Evolutionary conservation across 108 stramenopile species (phyloP).

Genomic region (Pseudonitzschia multiseries): DNA sequence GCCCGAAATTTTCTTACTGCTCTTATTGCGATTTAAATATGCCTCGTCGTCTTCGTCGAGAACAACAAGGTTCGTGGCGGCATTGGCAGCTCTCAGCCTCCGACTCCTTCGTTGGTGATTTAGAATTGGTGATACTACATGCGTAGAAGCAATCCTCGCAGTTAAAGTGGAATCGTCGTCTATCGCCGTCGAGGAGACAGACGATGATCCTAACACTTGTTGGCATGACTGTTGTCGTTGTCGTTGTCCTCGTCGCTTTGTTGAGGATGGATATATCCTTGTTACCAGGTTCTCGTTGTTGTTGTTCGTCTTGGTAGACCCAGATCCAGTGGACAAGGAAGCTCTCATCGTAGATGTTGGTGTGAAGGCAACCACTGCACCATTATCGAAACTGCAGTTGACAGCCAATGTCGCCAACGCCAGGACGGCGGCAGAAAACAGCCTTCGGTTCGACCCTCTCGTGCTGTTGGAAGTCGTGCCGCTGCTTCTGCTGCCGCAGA

Average conservation of each 20-base stretch:
- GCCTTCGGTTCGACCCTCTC: neutral
- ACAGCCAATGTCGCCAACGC: constrained; percentile 1
- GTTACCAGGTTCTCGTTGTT: neutral
- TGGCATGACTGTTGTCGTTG: no score
- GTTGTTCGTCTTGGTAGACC: neutral
- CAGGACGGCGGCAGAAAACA: constrained; percentile 7
- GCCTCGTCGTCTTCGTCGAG: constrained; percentile 1
- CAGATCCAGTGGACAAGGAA: neutral
- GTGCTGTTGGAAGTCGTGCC: neutral
- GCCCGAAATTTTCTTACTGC: neutral
- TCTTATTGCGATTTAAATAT: neutral
- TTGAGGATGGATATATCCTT: neutral
- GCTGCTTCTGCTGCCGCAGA: neutral
- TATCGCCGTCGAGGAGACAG: neutral
- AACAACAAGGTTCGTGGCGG: neutral
- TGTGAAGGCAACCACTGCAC: constrained; percentile 13
- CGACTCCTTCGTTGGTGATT: neutral
- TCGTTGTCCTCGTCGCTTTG: constrained; percentile 1
- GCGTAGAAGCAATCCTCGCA: neutral
- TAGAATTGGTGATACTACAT: neutral
- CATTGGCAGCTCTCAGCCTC: neutral
- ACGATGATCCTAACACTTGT: neutral
- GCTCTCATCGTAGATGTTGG: neutral
- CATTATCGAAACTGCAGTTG: neutral
- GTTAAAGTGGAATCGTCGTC: neutral